phyloP scores from a whole-genome alignment of 2,329 filamentous ascomycete species.

The Pseudocercospora cruenta region DNA sequence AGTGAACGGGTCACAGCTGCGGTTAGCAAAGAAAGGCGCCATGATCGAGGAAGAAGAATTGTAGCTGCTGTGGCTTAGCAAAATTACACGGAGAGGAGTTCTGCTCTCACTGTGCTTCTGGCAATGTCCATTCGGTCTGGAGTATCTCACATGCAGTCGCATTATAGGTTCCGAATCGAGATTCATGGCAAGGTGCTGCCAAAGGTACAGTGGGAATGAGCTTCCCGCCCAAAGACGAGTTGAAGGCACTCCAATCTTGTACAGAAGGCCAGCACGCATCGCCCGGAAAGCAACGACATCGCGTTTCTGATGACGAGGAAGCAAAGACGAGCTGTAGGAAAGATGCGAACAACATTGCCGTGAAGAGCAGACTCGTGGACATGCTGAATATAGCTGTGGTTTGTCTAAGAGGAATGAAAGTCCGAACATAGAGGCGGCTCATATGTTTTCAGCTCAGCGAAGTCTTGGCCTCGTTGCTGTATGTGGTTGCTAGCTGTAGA shows the following conservation, averaged over 20 bases:
- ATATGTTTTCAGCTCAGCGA: neutral
- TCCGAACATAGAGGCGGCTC: neutral
- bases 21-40: conserved; percentile 45
- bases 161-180: conserved; percentile 46
- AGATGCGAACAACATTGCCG: neutral
- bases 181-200: conserved; percentile 57
- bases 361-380: neutral
- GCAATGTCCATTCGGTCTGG: conserved; percentile 48
- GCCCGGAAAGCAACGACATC: conserved; percentile 57
- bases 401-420: too few species aligned
- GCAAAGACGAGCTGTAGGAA: neutral
- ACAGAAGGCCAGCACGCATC: conserved; percentile 58
- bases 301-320: neutral
- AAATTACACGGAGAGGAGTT: neutral
- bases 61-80: conserved; percentile 19
- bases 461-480: too few species aligned
- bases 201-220: conserved; percentile 59
- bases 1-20: conserved; percentile 49
- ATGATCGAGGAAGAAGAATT: conserved; percentile 46
- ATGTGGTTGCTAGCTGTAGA: too few species aligned
- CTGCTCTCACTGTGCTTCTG: conserved; percentile 48
- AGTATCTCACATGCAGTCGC: conserved; percentile 48
- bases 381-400: neutral
- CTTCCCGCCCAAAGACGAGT: conserved; percentile 54
- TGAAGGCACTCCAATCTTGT: conserved; percentile 55